Percentiles rank a stretch among this genome's conserved stretches.
Evolutionary conservation across 2,329 filamentous ascomycete species (phyloP).

Genomic region (Thielaviopsis euricoi): DNA sequence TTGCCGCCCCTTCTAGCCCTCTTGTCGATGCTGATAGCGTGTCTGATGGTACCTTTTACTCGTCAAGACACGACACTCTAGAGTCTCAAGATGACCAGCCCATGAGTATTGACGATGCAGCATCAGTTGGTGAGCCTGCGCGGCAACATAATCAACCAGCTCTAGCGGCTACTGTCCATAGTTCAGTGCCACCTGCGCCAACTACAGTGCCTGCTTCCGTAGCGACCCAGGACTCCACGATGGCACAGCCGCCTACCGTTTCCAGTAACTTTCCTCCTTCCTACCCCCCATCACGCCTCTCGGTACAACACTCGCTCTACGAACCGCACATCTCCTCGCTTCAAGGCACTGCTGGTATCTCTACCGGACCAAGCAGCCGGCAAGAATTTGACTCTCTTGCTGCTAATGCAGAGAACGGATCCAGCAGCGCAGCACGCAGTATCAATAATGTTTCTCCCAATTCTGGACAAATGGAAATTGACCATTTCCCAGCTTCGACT

Average conservation of each 20-base stretch:
- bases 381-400: background rate
- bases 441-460: background rate
- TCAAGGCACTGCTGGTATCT: background rate
- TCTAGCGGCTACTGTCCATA: background rate
- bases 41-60: constrained; percentile 78
- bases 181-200: background rate
- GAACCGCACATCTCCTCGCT: constrained; percentile 2
- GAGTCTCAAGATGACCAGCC: constrained; percentile 24
- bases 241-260: constrained; percentile 3
- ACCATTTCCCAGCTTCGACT: constrained; percentile 5
- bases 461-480: constrained; percentile 7
- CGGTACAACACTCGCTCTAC: constrained; percentile 2
- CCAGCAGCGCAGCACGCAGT: background rate
- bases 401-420: background rate
- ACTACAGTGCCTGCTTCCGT: constrained; percentile 1
- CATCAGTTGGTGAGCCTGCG: constrained; percentile 7
- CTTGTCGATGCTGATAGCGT: constrained; percentile 36
- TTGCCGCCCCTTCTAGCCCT: constrained; percentile 32
- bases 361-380: constrained; percentile 1
- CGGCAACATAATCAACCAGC: background rate
- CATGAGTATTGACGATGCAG: constrained; percentile 10
- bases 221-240: constrained; percentile 4
- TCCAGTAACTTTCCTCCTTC: constrained; percentile 11
- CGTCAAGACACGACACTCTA: constrained; percentile 74
- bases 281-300: background rate